Percentiles rank a stretch among this genome's conserved stretches.
Evolutionary conservation across 192 early-diverging fungal genomes (phyloP).

Genomic region (Mortierella alpina): DNA sequence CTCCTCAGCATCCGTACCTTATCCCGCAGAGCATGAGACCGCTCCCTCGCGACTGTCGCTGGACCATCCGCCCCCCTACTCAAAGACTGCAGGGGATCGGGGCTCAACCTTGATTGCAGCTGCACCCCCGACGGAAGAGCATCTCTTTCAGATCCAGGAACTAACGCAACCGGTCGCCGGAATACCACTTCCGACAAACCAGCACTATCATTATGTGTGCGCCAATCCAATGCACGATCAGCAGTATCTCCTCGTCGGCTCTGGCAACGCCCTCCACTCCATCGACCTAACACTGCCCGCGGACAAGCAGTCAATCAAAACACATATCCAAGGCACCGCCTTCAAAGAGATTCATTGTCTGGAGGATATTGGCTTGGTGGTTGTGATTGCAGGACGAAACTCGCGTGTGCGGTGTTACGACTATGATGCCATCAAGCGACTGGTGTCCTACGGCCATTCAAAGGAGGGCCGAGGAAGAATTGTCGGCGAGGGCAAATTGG

Average conservation of each 20-base stretch:
- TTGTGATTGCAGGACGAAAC: slow-evolving; percentile 47
- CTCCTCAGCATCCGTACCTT: neutral
- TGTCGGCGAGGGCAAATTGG: slow-evolving; percentile 30
- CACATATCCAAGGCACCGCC: slow-evolving; percentile 42
- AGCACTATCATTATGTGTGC: slow-evolving; percentile 23
- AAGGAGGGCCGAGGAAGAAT: slow-evolving; percentile 34
- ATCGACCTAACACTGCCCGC: slow-evolving; percentile 40
- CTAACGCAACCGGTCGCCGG: neutral
- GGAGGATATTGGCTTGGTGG: slow-evolving; percentile 40
- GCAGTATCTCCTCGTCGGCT: slow-evolving; percentile 48
- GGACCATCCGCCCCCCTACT: slow-evolving; percentile 39
- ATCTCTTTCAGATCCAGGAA: slow-evolving; percentile 42
- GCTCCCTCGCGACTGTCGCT: neutral
- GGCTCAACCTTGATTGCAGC: slow-evolving; percentile 16
- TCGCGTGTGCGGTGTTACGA: slow-evolving; percentile 43
- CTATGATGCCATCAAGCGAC: slow-evolving; percentile 41
- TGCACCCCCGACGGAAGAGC: slow-evolving; percentile 29
- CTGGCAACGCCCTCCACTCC: slow-evolving; percentile 34
- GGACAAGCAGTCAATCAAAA: slow-evolving; percentile 25
- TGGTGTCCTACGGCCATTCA: slow-evolving; percentile 45
- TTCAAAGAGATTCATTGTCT: slow-evolving; percentile 52
- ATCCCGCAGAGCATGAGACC: neutral
- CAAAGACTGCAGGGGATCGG: neutral
- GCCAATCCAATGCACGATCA: slow-evolving; percentile 52
- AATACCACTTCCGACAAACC: neutral